Base-by-base conservation (phyloP, 768 basidiomycete species). In the Hericium erinaceus region DNA sequence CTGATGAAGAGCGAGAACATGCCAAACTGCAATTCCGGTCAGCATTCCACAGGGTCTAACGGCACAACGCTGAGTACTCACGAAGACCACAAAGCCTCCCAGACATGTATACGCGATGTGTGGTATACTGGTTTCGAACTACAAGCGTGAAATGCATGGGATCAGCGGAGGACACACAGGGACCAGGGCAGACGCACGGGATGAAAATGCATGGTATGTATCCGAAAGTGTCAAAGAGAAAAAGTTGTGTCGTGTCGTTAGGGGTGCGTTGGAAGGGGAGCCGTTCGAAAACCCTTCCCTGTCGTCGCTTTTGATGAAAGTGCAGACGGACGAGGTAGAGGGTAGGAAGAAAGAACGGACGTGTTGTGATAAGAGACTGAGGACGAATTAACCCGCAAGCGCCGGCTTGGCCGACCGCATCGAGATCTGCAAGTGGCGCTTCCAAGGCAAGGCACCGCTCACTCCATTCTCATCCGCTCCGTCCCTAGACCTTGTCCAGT, bases 1-100 rank as follows among this genome's bases (percentile, higher is more conserved):
- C 94, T 87, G 64, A 98, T 80, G 63, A 98, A 82, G 6, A 95
- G 78, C 2, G 92, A 93, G 73, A 95, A 91, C 91, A 95, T 93
- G 70, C 92, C 92, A 71, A 95, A 97, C 89, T 93, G 59, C 28
- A 44, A 15, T 10, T 33, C 24, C 49, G 11, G 12, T 10, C 28
- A 7, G n/a, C 3, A 28, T 8, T 40, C n/a, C 26, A 48, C 39
- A 38, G 41, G 24, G 12, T 11, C 8, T 18, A 15, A 3, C 15
- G 39, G 24, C 4, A 46, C 6, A 39, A 20, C 16, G 59, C 41
- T 24, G 49, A 51, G 41, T 10, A 74, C 83, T 65, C 60, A 84
- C 83, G 58, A 93, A 62, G 44, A 92, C 90, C 55, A 92, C 80
- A 68, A 94, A 94, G 24, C 82, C 87, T 18, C 90, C 89, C 12